A percentile compares a stretch with the other conserved stretches of the same genome.
Conservation (phyloP, 2,329 filamentous ascomycete species). For the Cryoendolithus antarcticus region DNA sequence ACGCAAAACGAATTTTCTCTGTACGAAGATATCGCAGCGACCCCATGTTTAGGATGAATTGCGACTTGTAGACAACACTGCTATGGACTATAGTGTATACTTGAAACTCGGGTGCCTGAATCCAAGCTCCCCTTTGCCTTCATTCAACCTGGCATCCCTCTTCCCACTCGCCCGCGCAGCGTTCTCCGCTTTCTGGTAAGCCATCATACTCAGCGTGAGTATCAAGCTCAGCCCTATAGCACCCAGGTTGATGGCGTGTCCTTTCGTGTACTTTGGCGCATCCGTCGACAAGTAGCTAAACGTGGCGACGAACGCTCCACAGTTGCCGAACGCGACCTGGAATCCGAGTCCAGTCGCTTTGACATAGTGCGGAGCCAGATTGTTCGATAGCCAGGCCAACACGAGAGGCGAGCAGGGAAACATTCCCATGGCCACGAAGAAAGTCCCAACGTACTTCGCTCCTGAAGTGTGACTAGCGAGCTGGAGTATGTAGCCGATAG, state of each 20-base stretch:
- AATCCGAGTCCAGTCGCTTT: slow-evolving; percentile 31
- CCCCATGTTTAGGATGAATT: no score
- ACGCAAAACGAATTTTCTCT: no score
- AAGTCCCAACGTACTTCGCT: slow-evolving; percentile 29
- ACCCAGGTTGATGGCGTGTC: slow-evolving; percentile 31
- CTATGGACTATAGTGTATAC: slow-evolving; percentile 19
- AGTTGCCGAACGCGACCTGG: slow-evolving; percentile 31
- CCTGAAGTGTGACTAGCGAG: slow-evolving; percentile 18
- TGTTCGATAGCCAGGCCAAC: slow-evolving; percentile 31
- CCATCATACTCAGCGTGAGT: slow-evolving; percentile 22
- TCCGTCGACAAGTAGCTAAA: slow-evolving; percentile 34
- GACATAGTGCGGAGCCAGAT: slow-evolving; percentile 32
- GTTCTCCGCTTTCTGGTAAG: slow-evolving; percentile 33
- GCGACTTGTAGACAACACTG: no score
- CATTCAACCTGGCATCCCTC: slow-evolving; percentile 25
- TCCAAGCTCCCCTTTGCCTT: slow-evolving; percentile 24
- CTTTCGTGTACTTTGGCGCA: slow-evolving; percentile 28
- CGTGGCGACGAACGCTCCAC: slow-evolving; percentile 33
- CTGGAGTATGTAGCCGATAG: slow-evolving; percentile 30
- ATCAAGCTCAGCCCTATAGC: slow-evolving; percentile 26
- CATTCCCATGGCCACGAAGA: slow-evolving; percentile 24
- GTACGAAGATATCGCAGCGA: no score
- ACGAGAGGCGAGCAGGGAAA: slow-evolving; percentile 23
- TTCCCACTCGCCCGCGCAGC: slow-evolving; percentile 26
- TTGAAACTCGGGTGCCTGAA: slow-evolving; percentile 30